Conservation (phyloP, 345 rosid species). For the Eucalyptus polybractea region DNA sequence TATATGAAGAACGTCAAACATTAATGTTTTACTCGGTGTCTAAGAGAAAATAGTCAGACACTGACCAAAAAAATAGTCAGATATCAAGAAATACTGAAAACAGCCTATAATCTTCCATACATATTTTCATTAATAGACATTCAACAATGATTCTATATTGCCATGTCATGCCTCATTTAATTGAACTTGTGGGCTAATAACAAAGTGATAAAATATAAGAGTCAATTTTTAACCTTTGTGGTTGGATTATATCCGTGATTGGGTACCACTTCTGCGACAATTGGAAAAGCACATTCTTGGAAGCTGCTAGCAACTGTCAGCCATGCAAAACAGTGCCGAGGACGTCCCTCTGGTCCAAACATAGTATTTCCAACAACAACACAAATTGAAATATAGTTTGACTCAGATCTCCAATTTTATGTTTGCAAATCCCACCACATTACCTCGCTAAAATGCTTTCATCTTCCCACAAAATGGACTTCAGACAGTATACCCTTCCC, state of each 20-base stretch:
- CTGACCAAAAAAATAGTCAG: no score
- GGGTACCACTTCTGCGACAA: constrained; percentile 84
- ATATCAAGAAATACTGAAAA: background rate
- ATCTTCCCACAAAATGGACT: background rate
- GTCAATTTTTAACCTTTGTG: background rate
- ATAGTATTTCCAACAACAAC: constrained; percentile 95
- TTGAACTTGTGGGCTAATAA: background rate
- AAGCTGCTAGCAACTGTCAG: constrained; percentile 98
- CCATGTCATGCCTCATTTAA: background rate
- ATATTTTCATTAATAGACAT: background rate
- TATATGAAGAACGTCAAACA: background rate
- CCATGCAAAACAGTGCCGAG: constrained; percentile 99
- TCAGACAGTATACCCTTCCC: constrained; percentile 95
- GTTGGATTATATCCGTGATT: background rate
- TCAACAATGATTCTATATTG: background rate
- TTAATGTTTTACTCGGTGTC: background rate
- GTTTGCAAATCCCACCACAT: background rate
- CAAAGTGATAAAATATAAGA: background rate
- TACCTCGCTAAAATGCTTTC: background rate
- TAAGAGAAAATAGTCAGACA: background rate
- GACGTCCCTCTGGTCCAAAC: constrained; percentile 99
- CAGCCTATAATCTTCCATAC: background rate
- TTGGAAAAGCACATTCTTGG: constrained; percentile 90
- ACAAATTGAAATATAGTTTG: constrained; percentile 13
- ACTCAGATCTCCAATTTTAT: background rate